These are phyloP conservation scores for Suhomyces bribrorum DNA, from an alignment of 1,139 yeast genomes.

Conservation along the genomic window DNA sequence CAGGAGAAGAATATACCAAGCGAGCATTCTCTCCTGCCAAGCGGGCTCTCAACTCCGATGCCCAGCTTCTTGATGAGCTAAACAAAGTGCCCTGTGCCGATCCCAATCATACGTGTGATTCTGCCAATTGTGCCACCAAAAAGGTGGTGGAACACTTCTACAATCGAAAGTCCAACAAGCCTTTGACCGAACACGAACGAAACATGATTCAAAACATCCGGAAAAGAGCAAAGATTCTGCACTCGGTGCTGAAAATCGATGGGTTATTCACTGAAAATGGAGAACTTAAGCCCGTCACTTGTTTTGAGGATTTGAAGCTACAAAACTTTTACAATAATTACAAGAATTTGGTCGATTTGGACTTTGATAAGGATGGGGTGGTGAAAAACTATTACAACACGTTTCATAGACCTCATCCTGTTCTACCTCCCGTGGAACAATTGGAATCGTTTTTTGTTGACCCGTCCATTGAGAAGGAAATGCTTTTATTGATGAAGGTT, in stretches of 20 bases:
- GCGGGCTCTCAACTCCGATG: neutral
- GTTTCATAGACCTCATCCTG: conserved; percentile 47
- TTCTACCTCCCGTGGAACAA: conserved; percentile 40
- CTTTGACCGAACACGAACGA: conserved; percentile 5
- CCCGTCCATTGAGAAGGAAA: conserved; percentile 35
- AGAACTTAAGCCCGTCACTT: conserved; percentile 1
- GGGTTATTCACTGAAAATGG: conserved; percentile 9
- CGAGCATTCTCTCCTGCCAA: neutral
- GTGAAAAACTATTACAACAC: conserved; percentile 36
- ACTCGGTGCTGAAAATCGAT: conserved; percentile 12
- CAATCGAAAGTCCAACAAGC: conserved; percentile 1
- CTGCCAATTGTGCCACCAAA: conserved; percentile 6
- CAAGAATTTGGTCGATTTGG: conserved; percentile 5
- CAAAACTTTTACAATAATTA: conserved; percentile 7
- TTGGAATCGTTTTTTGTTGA: conserved; percentile 30
- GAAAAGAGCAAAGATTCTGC: conserved; percentile 12
- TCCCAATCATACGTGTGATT: conserved; percentile 1
- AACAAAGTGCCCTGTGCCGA: conserved; percentile 7
- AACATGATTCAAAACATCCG: conserved; percentile 8
- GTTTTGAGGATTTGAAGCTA: conserved; percentile 8
- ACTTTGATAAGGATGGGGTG: conserved; percentile 20
- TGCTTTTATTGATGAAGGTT: conserved; percentile 46
- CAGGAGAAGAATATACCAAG: neutral
- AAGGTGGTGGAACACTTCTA: conserved; percentile 6
- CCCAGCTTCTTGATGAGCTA: conserved; percentile 4